Conservation (phyloP, 176 grass and related monocot genomes). For the Bonia amplexicaulis region DNA sequence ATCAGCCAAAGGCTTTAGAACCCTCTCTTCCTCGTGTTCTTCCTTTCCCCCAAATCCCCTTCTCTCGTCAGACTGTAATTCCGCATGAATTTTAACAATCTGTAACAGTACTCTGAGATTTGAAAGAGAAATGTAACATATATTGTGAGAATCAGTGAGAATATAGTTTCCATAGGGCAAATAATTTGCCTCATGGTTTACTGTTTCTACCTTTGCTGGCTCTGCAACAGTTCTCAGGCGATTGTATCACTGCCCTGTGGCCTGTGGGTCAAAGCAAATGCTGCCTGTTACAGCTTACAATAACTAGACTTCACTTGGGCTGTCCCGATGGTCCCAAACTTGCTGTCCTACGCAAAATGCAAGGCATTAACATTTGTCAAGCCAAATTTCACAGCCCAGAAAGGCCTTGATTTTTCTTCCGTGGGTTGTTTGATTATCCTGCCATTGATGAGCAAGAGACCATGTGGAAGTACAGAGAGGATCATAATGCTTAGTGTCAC, state of each 20-base stretch:
- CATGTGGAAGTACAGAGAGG: constrained; percentile 20
- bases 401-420: neutral
- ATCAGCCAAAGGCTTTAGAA: no score
- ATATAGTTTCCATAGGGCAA: neutral
- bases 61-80: no score
- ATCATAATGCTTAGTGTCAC: constrained; percentile 13
- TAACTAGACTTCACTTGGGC: neutral
- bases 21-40: no score
- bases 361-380: neutral
- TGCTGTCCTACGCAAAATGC: neutral
- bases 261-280: neutral
- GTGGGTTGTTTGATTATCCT: neutral
- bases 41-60: no score
- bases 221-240: neutral
- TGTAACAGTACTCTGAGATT: no score
- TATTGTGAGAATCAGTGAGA: neutral
- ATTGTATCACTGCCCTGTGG: neutral
- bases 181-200: neutral
- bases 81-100: no score
- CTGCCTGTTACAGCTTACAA: neutral
- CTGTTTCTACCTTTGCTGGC: neutral
- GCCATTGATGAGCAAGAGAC: constrained; percentile 23
- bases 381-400: neutral
- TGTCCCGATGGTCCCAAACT: constrained; percentile 7
- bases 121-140: no score